A percentile compares a stretch with the other conserved stretches of the same genome.
Evolutionary conservation across 2,329 filamentous ascomycete species (phyloP).

Genomic region (Achaetomium macrosporum): DNA sequence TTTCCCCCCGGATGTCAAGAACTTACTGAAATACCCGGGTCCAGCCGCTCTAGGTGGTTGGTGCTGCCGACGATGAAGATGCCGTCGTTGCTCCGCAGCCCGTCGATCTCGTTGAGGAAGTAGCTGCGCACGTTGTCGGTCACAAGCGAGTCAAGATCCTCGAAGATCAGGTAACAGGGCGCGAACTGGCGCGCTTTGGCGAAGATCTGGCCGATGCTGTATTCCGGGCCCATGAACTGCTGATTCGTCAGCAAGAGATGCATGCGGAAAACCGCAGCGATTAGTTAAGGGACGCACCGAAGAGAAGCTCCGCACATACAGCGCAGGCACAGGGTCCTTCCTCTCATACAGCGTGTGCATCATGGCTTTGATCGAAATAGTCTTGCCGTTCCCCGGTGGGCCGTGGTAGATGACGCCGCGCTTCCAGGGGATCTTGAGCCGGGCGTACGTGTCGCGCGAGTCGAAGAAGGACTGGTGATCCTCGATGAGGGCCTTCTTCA

Average conservation of each 20-base stretch:
- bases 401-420: constrained; percentile 63
- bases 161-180: constrained; percentile 65
- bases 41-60: constrained; percentile 59
- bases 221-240: constrained; percentile 51
- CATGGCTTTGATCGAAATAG: constrained; percentile 63
- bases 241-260: not conserved
- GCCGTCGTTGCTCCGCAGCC: constrained; percentile 62
- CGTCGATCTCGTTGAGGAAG: constrained; percentile 69
- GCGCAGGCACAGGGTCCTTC: constrained; percentile 48
- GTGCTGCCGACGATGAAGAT: constrained; percentile 65
- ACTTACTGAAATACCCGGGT: constrained; percentile 55
- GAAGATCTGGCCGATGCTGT: constrained; percentile 48
- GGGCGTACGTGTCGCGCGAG: constrained; percentile 50
- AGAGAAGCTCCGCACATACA: constrained; percentile 53
- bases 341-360: constrained; percentile 57
- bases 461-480: constrained; percentile 63
- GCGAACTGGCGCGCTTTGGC: constrained; percentile 54
- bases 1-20: not conserved
- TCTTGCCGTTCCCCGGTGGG: constrained; percentile 61
- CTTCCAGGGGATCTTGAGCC: constrained; percentile 65
- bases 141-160: constrained; percentile 65
- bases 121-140: constrained; percentile 55
- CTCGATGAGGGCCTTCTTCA: constrained; percentile 58
- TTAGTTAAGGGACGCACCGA: constrained; percentile 29
- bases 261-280: not conserved